Conservation (phyloP, 164 flowering plant species). For the Houttuynia cordata region DNA sequence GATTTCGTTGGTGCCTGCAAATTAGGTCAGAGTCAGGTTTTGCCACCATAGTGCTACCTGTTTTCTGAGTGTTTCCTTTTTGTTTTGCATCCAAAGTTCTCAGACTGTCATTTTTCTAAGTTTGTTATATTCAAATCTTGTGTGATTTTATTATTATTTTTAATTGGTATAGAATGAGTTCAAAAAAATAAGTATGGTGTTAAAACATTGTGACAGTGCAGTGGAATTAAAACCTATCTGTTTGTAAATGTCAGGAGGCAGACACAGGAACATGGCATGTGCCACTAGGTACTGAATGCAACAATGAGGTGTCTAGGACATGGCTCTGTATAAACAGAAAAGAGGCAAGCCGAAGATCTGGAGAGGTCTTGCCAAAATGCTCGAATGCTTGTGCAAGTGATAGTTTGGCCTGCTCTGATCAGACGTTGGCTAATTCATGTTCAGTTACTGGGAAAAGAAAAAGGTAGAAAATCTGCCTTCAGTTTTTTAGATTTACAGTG, state of each 20-base stretch:
- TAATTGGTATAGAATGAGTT: neutral
- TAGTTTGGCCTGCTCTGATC: neutral
- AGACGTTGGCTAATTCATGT: neutral
- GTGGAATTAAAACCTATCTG: too few relatives aligned
- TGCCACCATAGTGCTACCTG: neutral
- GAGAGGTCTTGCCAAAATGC: neutral
- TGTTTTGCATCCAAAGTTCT: neutral
- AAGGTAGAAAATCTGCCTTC: neutral
- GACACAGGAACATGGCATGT: constrained; percentile 83
- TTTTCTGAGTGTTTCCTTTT: neutral
- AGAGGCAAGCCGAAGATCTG: neutral
- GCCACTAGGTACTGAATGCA: constrained; percentile 31
- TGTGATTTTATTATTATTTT: neutral
- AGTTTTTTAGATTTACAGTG: too few relatives aligned
- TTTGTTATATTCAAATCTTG: neutral
- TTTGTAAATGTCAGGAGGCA: constrained; percentile 45
- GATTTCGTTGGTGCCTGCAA: too few relatives aligned
- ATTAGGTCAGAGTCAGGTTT: too few relatives aligned
- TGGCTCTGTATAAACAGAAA: constrained; percentile 65
- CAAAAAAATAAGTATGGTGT: neutral
- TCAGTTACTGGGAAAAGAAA: neutral
- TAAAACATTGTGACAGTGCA: neutral
- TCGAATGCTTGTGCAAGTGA: neutral
- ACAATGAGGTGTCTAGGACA: constrained; percentile 26
- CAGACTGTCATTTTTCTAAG: neutral